A percentile compares a stretch with the other conserved stretches of the same genome.
These are phyloP conservation scores for Balakata baccata DNA, from an alignment of 345 rosid genomes.

Conservation along the genomic window DNA sequence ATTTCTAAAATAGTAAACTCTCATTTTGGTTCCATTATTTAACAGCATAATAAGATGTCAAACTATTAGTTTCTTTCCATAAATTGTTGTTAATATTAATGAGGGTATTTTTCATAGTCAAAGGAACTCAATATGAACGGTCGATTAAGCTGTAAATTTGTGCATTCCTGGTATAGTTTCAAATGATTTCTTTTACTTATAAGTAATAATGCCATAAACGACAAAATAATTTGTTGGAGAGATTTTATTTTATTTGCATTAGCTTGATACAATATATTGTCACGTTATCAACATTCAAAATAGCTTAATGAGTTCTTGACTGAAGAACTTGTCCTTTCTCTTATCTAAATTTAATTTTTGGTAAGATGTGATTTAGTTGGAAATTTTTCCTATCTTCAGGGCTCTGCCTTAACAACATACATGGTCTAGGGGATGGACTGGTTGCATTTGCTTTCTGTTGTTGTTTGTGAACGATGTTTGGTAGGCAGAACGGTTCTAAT, in stretches of 20 bases:
- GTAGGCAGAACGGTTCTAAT: constrained; percentile 61
- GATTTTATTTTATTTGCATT: background rate
- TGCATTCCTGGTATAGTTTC: background rate
- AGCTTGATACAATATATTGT: no score
- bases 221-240: background rate
- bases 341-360: background rate
- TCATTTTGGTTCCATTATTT: no score
- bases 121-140: background rate
- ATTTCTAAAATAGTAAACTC: background rate
- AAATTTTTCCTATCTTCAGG: constrained; percentile 12
- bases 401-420: constrained; percentile 19
- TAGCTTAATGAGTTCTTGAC: background rate
- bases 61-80: background rate
- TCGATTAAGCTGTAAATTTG: background rate
- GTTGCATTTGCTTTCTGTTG: constrained; percentile 49
- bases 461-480: constrained; percentile 75
- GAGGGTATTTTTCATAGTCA: background rate
- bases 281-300: background rate
- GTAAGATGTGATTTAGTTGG: background rate
- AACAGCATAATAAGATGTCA: background rate
- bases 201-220: background rate
- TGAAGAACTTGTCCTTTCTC: background rate
- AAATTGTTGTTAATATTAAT: background rate
- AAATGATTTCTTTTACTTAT: no score
- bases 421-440: constrained; percentile 76